Evolutionary conservation across 495 filamentous ascomycete genomes (phyloP).

Genomic region (Podospora sp.): DNA sequence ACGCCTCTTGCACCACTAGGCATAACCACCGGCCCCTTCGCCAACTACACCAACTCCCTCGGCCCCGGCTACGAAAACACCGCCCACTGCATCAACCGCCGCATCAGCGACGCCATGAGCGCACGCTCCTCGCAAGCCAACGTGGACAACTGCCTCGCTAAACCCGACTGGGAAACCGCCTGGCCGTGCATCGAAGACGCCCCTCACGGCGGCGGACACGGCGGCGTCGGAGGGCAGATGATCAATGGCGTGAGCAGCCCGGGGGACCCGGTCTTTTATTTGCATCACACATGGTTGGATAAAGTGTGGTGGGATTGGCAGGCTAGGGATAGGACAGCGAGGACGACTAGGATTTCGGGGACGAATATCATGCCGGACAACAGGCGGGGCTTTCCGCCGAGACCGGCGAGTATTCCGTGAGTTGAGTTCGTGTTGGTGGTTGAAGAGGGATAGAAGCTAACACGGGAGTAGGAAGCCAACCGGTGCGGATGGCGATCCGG

Average conservation of each 20-base stretch:
- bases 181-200: conserved; percentile 8
- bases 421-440: background rate
- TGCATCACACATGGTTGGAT: conserved; percentile 73
- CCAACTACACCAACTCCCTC: conserved; percentile 17
- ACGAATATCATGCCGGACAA: conserved; percentile 15
- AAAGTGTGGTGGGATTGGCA: conserved; percentile 77
- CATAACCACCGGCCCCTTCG: conserved; percentile 33
- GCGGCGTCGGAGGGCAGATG: conserved; percentile 32
- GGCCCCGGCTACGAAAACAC: conserved; percentile 4
- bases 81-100: conserved; percentile 8
- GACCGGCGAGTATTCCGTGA: background rate
- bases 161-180: background rate
- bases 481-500: conserved; percentile 5
- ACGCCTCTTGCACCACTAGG: no score
- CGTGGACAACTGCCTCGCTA: background rate
- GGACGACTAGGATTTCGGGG: conserved; percentile 38
- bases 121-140: background rate
- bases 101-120: conserved; percentile 6
- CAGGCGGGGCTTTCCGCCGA: background rate
- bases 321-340: conserved; percentile 34
- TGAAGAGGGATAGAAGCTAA: no score
- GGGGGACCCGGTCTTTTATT: conserved; percentile 69
- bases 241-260: conserved; percentile 48
- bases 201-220: conserved; percentile 2
- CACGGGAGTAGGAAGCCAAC: conserved; percentile 1